phyloP scores from a whole-genome alignment of 495 filamentous ascomycete species.

The Aspergillus homomorphus region DNA sequence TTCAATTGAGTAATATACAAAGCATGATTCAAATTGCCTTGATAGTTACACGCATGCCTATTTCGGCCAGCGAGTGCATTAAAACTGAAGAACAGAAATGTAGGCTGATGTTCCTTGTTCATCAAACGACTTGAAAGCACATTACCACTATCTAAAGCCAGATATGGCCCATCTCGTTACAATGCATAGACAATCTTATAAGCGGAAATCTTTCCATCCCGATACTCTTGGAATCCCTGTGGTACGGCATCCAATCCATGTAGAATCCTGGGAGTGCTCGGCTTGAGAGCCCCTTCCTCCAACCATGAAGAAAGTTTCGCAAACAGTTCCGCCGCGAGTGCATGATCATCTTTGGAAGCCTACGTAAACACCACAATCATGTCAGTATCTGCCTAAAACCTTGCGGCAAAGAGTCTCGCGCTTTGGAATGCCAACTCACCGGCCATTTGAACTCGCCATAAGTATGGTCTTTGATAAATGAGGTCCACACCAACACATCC shows the following conservation, averaged over 20 bases:
- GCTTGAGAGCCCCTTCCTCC: slow-evolving; percentile 20
- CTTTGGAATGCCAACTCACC: no score
- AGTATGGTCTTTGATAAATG: slow-evolving; percentile 32
- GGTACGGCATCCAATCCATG: slow-evolving; percentile 19
- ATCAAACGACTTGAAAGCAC: no score
- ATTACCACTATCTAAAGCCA: no score
- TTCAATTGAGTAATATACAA: no score
- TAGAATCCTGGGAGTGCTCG: slow-evolving; percentile 15
- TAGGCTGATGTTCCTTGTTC: no score
- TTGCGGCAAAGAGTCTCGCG: background rate
- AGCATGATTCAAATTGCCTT: no score
- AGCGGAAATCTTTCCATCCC: slow-evolving; percentile 25
- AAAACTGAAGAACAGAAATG: no score
- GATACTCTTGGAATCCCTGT: slow-evolving; percentile 26
- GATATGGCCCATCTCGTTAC: no score
- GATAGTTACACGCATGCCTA: no score
- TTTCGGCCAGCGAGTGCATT: no score
- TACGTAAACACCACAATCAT: no score
- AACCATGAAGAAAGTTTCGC: slow-evolving; percentile 27
- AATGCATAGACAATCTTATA: slow-evolving; percentile 31
- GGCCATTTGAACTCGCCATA: slow-evolving; percentile 28
- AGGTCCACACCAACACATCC: slow-evolving; percentile 34
- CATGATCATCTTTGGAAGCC: slow-evolving; percentile 27
- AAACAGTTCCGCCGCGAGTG: slow-evolving; percentile 28
- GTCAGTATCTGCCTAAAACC: background rate